A percentile compares a stretch with the other conserved stretches of the same genome.
phyloP scores from a whole-genome alignment of 2,329 filamentous ascomycete genomes.

The Byssochlamys sp. region DNA sequence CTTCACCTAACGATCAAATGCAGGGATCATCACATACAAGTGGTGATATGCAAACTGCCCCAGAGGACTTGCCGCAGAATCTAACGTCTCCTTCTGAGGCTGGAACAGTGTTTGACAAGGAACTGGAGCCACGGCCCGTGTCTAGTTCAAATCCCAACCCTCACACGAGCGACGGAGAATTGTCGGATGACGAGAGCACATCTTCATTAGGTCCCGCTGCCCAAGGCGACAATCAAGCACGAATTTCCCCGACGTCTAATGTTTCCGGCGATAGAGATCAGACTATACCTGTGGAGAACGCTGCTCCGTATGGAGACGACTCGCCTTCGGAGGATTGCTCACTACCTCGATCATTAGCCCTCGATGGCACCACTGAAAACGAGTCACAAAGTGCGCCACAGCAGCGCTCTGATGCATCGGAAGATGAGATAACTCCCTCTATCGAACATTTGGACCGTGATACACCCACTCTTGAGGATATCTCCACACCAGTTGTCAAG shows the following conservation, averaged over 20 bases:
- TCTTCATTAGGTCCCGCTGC: neutral
- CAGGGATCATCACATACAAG: neutral
- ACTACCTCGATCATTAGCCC: neutral
- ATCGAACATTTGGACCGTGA: neutral
- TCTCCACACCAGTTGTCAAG: neutral
- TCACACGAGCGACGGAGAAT: neutral
- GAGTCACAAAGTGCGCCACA: neutral
- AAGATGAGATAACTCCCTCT: neutral
- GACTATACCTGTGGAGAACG: neutral
- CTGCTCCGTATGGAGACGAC: neutral
- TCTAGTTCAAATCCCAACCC: neutral
- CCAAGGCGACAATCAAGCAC: neutral
- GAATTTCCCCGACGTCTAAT: neutral
- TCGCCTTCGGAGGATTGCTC: neutral
- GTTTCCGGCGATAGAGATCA: neutral
- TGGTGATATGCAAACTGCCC: neutral
- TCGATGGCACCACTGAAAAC: neutral
- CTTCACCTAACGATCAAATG: neutral
- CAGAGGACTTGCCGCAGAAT: neutral
- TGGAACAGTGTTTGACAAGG: neutral
- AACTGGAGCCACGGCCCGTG: neutral
- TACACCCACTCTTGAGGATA: neutral
- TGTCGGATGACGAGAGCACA: neutral
- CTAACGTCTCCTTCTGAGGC: neutral
- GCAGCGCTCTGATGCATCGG: neutral